Conservation (phyloP, 2,329 filamentous ascomycete genomes). For the Aspergillus piperis region DNA sequence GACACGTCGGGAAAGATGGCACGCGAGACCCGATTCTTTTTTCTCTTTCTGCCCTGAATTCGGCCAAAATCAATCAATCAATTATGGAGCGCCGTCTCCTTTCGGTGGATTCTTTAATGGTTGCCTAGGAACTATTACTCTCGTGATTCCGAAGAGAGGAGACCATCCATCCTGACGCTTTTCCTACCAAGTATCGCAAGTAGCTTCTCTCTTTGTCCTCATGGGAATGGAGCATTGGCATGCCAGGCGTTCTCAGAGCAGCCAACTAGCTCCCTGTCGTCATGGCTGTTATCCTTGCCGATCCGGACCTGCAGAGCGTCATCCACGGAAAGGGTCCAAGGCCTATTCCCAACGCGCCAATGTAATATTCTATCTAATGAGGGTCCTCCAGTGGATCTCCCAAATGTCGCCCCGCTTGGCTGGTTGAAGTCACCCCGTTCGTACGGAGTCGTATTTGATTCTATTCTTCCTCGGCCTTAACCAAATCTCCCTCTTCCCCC, state of each 20-base stretch:
- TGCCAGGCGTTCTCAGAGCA: neutral
- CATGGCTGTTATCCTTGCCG: constrained; percentile 3
- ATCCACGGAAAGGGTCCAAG: constrained; percentile 1
- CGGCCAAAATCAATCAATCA: neutral
- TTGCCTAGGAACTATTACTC: neutral
- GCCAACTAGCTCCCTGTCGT: neutral
- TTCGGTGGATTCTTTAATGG: neutral
- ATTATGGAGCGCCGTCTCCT: neutral
- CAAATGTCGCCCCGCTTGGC: constrained; percentile 1
- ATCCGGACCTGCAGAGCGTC: neutral
- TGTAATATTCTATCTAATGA: neutral
- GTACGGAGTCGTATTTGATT: neutral
- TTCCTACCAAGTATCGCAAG: neutral
- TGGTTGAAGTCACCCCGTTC: neutral
- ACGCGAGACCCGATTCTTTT: constrained; percentile 15
- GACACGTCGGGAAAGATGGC: constrained; percentile 19
- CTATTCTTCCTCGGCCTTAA: neutral
- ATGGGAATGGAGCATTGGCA: neutral
- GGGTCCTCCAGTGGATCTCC: neutral
- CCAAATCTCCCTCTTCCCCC: neutral
- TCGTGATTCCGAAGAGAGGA: neutral
- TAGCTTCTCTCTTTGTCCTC: neutral
- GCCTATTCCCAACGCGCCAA: neutral
- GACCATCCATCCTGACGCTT: neutral
- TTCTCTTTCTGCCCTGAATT: neutral